phyloP scores from a whole-genome alignment of 148 eudicot genomes.

The Spergularia bocconei region DNA sequence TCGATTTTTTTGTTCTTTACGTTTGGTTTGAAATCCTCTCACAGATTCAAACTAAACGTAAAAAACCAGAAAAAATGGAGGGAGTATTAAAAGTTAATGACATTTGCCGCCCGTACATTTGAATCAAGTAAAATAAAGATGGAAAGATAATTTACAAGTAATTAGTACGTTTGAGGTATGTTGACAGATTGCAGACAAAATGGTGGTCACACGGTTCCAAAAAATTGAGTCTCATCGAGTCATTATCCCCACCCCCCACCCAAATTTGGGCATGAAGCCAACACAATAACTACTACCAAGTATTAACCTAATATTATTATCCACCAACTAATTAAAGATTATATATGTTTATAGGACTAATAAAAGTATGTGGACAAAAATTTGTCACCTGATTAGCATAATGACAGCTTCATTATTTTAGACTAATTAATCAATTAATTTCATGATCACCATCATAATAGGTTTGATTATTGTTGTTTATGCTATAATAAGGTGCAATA shows the following conservation, averaged over 20 bases:
- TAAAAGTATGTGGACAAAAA: constrained; percentile 18
- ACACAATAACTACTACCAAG: background rate
- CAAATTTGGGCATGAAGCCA: constrained; percentile 4
- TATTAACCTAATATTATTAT: background rate
- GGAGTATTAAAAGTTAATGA: background rate
- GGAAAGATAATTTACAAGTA: background rate
- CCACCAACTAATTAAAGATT: constrained; percentile 26
- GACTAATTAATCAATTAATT: constrained; percentile 11
- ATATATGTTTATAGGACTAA: background rate
- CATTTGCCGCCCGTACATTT: background rate
- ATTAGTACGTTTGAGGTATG: background rate
- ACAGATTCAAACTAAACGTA: too few species aligned
- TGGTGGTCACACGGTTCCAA: background rate
- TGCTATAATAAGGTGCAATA: constrained; percentile 11
- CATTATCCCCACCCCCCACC: constrained; percentile 5
- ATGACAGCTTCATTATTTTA: background rate
- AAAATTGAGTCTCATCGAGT: background rate
- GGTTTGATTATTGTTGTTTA: constrained; percentile 7
- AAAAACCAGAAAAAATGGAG: too few species aligned
- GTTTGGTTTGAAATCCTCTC: too few species aligned
- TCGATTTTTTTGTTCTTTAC: too few species aligned
- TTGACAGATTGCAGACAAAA: background rate
- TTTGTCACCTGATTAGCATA: constrained; percentile 17
- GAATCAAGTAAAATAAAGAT: background rate
- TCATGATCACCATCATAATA: constrained; percentile 7